Evolutionary conservation across 768 basidiomycete species (phyloP).

Genomic region (Hypsizygus marmoreus): DNA sequence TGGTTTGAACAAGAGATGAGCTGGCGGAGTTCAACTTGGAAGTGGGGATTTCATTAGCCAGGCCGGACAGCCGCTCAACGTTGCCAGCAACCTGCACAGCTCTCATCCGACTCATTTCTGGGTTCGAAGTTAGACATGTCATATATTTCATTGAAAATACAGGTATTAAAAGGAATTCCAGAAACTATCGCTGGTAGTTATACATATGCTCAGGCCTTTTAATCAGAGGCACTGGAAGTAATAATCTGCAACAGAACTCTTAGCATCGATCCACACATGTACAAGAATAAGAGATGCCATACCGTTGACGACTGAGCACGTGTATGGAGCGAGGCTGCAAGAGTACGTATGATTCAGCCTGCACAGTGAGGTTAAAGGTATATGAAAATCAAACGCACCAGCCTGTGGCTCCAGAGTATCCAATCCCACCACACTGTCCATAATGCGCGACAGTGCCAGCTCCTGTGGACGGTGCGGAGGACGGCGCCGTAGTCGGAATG

Average conservation of each 20-base stretch:
- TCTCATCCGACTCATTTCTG: too few species aligned
- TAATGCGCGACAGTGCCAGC: constrained; percentile 37
- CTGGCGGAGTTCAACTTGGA: too few species aligned
- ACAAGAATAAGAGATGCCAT: constrained; percentile 10
- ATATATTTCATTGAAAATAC: too few species aligned
- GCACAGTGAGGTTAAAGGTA: neutral
- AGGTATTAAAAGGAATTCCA: neutral
- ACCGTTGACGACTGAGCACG: constrained; percentile 37
- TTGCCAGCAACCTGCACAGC: too few species aligned
- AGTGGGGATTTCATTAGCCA: too few species aligned
- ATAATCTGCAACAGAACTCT: constrained; percentile 23
- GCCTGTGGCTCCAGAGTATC: constrained; percentile 38
- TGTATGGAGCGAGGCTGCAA: constrained; percentile 36
- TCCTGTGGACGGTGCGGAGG: constrained; percentile 17
- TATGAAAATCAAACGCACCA: constrained; percentile 28
- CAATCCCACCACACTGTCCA: constrained; percentile 45
- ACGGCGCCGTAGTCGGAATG: constrained; percentile 17
- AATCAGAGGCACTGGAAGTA: constrained; percentile 40
- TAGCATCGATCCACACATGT: neutral
- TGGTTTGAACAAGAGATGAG: too few species aligned
- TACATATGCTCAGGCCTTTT: neutral
- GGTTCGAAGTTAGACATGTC: too few species aligned
- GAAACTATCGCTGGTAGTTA: neutral
- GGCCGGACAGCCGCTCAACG: too few species aligned
- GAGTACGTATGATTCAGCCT: neutral